Percentiles rank a stretch among this genome's conserved stretches.
phyloP scores from a whole-genome alignment of 495 filamentous ascomycete species.

The Tuber microsphaerosporum region DNA sequence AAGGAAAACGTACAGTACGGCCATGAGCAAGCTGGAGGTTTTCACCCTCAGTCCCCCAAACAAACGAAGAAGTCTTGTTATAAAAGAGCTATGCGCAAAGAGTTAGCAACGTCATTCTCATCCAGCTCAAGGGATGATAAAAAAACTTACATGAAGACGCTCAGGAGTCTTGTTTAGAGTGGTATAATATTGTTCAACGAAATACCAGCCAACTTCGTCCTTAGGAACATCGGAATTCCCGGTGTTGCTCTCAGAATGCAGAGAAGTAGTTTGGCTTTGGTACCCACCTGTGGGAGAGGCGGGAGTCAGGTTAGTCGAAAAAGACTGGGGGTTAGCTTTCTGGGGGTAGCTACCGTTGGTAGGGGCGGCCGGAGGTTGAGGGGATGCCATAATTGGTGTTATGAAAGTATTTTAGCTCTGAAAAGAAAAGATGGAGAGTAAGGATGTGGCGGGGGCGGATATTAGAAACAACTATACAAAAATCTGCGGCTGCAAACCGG shows the following conservation, averaged over 20 bases:
- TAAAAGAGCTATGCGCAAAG: slow-evolving; percentile 60
- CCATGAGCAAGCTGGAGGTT: slow-evolving; percentile 74
- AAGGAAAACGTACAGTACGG: slow-evolving; percentile 59
- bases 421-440: slow-evolving; percentile 5
- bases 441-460: slow-evolving; percentile 1
- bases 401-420: not conserved
- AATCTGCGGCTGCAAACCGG: not conserved
- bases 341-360: slow-evolving; percentile 40
- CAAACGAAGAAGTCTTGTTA: slow-evolving; percentile 71
- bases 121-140: not conserved
- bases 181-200: slow-evolving; percentile 98
- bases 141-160: slow-evolving; percentile 69
- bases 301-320: slow-evolving; percentile 27
- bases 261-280: slow-evolving; percentile 22
- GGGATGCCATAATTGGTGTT: slow-evolving; percentile 35
- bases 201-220: slow-evolving; percentile 97
- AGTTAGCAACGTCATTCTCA: slow-evolving; percentile 19
- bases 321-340: slow-evolving; percentile 35
- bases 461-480: not conserved
- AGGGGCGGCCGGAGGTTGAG: slow-evolving; percentile 23
- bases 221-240: slow-evolving; percentile 46
- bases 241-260: slow-evolving; percentile 15
- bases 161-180: slow-evolving; percentile 89
- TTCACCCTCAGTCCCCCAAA: slow-evolving; percentile 80
- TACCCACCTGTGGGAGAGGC: slow-evolving; percentile 25